phyloP scores from a whole-genome alignment of 148 eudicot species.

The Spergularia bocconei region DNA sequence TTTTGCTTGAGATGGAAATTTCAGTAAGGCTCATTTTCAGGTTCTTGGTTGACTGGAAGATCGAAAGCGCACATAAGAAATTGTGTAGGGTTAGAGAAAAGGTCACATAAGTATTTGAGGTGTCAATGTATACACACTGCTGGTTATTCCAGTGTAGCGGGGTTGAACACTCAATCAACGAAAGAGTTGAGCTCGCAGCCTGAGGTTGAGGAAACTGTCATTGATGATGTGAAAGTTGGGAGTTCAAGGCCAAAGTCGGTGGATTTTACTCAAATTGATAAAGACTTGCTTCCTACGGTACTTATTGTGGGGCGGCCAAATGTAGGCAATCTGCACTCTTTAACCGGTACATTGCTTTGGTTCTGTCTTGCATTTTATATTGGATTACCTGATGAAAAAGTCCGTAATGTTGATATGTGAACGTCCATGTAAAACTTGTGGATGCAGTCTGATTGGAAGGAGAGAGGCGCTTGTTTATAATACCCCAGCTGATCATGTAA shows the following conservation, averaged over 20 bases:
- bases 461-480: constrained; percentile 98
- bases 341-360: constrained; percentile 59
- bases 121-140: constrained; percentile 15
- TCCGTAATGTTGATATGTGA: background rate
- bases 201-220: constrained; percentile 20
- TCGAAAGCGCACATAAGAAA: constrained; percentile 14
- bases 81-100: background rate
- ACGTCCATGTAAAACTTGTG: constrained; percentile 1
- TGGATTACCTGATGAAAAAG: constrained; percentile 10
- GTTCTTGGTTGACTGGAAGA: constrained; percentile 20
- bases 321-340: constrained; percentile 94
- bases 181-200: background rate
- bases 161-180: background rate
- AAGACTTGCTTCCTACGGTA: constrained; percentile 77
- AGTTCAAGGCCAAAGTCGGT: constrained; percentile 28
- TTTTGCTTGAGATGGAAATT: background rate
- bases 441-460: constrained; percentile 73
- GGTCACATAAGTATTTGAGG: constrained; percentile 10
- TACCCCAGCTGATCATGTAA: constrained; percentile 95
- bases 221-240: constrained; percentile 28
- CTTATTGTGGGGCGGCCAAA: constrained; percentile 85
- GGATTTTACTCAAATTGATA: constrained; percentile 70
- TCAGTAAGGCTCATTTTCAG: constrained; percentile 25
- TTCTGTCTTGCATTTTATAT: background rate
- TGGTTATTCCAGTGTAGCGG: constrained; percentile 15